Conservation (phyloP, 371 early-diverging fungal species). For the Rozella allomycis region DNA sequence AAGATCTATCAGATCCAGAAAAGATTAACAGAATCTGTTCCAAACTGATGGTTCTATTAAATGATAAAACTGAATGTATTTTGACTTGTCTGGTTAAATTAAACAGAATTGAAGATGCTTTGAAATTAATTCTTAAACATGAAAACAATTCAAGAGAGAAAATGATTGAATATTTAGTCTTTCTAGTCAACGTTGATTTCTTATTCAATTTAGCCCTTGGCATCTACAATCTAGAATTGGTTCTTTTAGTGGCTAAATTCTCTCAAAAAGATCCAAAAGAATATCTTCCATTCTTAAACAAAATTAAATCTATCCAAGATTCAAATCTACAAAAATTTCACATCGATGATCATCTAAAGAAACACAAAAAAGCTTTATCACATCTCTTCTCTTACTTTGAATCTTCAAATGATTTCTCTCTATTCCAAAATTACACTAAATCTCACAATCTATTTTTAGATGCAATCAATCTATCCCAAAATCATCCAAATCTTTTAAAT, state of each 20-base stretch:
- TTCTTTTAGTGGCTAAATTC: constrained; percentile 80
- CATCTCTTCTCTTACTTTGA: no score
- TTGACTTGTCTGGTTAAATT: no score
- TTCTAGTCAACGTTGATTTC: constrained; percentile 60
- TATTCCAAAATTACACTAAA: no score
- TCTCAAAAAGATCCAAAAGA: constrained; percentile 89
- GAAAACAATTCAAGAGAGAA: constrained; percentile 14
- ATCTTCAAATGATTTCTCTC: no score
- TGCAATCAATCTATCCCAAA: no score
- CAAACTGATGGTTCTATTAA: background rate
- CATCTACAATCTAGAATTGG: constrained; percentile 76
- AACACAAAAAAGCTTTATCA: constrained; percentile 39
- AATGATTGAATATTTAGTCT: constrained; percentile 71
- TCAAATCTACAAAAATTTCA: constrained; percentile 51
- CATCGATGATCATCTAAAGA: constrained; percentile 66
- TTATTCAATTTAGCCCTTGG: constrained; percentile 80
- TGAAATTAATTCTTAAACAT: no score
- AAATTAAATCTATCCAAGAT: constrained; percentile 49
- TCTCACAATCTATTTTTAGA: no score
- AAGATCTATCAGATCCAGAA: constrained; percentile 44
- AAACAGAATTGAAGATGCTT: no score
- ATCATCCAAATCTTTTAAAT: no score
- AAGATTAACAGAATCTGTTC: constrained; percentile 5
- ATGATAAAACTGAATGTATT: no score
- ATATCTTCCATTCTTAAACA: constrained; percentile 72